Evolutionary conservation across 768 basidiomycete genomes (phyloP), one percentile per base, ranked within the genome.

Genomic region (Coprinellus aureogranulatus): DNA sequence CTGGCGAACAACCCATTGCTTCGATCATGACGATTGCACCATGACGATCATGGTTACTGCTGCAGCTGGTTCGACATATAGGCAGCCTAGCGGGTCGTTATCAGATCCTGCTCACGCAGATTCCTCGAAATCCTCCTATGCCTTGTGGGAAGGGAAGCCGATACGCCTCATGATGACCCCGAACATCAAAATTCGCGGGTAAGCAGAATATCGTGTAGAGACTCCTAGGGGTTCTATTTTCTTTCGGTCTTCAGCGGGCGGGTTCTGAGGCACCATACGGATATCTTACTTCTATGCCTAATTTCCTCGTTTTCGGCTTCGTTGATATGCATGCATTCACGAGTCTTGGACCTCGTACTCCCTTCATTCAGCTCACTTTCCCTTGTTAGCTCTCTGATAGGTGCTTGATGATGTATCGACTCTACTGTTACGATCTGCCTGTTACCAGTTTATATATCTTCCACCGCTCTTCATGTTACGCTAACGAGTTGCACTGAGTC

Each of bases 81-180:
- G 84, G 22, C 77, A 80, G 48, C 57, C 28, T 12, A 69, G 64
- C 26, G 81, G 83, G 34, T 79, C 82, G 3, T 75, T 90, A 6
- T 87, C 87, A 1, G 88, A 94, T 70, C 92, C 91, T 30, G 84
- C 89, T 27, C 78, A 83, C 51, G 75, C 79, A 57, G 89, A 93
- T 69, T 90, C 92, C 16, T 91, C 92, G 30, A 81, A 80, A 67
- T 88, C 90, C 10, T 88, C 90, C 28, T 87, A 90, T 10, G 90
- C 89, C 1, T 77, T 94, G 6, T 92, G 86, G 86, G 85, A 90
- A 68, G 92, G 92, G 60, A 90, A 83, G 71, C 77, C 93, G 91
- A 90, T 37, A 95, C 93, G 2, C 77, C 82, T 46, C 75, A 71
- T 30, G 84, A 90, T 58, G 92, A 95, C 64, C 77, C 78, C 14